Evolutionary conservation across 2,329 filamentous ascomycete species (phyloP).

Genomic region (Alternaria brassicicola): DNA sequence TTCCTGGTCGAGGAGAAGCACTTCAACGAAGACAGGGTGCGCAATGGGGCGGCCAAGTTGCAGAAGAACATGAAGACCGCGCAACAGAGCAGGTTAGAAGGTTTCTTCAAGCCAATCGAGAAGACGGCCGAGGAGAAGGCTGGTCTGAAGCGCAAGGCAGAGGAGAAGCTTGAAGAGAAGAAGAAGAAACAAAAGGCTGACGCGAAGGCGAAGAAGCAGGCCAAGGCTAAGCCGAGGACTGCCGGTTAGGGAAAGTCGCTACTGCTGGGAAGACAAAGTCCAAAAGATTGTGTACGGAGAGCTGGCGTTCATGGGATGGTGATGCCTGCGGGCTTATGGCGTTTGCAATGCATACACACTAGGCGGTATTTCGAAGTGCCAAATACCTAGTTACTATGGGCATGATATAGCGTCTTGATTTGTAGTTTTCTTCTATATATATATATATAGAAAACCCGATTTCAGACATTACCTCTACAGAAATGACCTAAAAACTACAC

Average conservation of each 20-base stretch:
- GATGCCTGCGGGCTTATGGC: conserved; percentile 6
- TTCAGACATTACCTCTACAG: background rate
- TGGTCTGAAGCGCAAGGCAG: conserved; percentile 86
- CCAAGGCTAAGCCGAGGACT: conserved; percentile 76
- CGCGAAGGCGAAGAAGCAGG: conserved; percentile 92
- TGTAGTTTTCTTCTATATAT: background rate
- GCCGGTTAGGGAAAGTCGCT: conserved; percentile 9
- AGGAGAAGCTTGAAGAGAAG: conserved; percentile 87
- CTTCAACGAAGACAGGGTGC: conserved; percentile 93
- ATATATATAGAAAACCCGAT: background rate
- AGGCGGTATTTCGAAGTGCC: background rate
- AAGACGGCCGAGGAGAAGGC: conserved; percentile 88
- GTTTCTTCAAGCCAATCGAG: conserved; percentile 93
- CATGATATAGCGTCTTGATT: background rate
- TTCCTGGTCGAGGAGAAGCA: conserved; percentile 94
- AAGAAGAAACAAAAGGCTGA: conserved; percentile 96
- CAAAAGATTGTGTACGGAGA: background rate
- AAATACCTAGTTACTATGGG: background rate
- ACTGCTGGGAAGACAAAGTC: background rate
- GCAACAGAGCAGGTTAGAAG: conserved; percentile 89
- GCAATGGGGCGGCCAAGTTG: conserved; percentile 75
- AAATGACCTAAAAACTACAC: background rate
- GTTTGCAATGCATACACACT: background rate
- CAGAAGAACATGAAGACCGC: conserved; percentile 90
- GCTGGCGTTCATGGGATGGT: conserved; percentile 14